Base-by-base conservation (phyloP, 1,139 yeast species). In the Yamadazyma sp. region DNA sequence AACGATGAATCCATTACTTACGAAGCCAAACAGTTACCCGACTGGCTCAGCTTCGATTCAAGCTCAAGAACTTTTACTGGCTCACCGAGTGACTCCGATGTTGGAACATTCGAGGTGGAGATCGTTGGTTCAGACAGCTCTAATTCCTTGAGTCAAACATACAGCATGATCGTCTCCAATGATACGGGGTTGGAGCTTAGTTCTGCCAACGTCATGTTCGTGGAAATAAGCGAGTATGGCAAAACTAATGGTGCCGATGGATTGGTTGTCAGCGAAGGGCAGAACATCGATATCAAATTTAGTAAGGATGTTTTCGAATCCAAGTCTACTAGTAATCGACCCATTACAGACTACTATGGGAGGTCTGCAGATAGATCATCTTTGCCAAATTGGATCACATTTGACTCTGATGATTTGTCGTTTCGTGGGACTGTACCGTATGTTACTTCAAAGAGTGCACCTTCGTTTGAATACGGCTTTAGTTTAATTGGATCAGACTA, bases 371-470 rank as follows among this genome's bases (percentile, higher is more conserved):
- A 87, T 56, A 79, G 92, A 56, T 77, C 96, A 1, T 94, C 98
- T 1, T 72, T 92, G 39, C 98, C 99, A 18, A 83, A 79, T 53
- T 92, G 98, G 98, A 67, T 89, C 39, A 60, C 64, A 41, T 92
- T 91, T 56, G 79, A 87, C 55, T 58, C 81, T 8, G 65, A 69
- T 31, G 69, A 66, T 39, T 63, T 87, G 46, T 74, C 85, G n/a
- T 91, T 89, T 58, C 71, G 80, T 30, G 99, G 99, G 30, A 81
- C 83, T 1, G 92, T 96, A 0, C 99, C 99, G 3, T 68, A 84
- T 7, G 87, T 87, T 23, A 83, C 86, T 49, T 86, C 96, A 2
- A 73, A 77, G 10, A 82, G 87, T 51, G 98, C 98, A 1, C 97
- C 98, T 10, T 87, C 95, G 24, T 73, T 79, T 51, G 68, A 72